Evolutionary conservation across 176 grass and related monocot species (phyloP).

Genomic region (Ampelocalamus luodianensis): DNA sequence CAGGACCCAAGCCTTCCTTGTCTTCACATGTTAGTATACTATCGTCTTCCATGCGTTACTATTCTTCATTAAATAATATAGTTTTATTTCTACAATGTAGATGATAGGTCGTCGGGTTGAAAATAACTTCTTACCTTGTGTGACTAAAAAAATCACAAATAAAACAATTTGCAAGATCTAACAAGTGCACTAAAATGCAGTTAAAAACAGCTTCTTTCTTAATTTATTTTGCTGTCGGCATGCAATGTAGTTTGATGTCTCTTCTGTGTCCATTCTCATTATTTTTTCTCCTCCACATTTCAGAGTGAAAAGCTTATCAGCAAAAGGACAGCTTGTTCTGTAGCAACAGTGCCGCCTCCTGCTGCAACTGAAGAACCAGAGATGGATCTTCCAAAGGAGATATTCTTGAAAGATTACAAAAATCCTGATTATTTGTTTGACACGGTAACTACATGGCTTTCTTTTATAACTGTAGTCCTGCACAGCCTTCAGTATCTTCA

Average conservation of each 20-base stretch:
- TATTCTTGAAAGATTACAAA: slow-evolving; percentile 97
- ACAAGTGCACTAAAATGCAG: neutral
- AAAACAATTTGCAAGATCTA: neutral
- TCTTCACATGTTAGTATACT: slow-evolving; percentile 66
- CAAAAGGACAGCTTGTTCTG: slow-evolving; percentile 74
- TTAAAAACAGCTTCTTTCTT: neutral
- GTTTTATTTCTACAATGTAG: neutral
- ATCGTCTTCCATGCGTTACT: slow-evolving; percentile 1
- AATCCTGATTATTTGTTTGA: slow-evolving; percentile 90
- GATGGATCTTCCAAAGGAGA: slow-evolving; percentile 88
- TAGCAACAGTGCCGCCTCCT: slow-evolving; percentile 76
- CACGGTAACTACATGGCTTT: slow-evolving; percentile 49
- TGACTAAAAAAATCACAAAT: neutral
- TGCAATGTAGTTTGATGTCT: neutral
- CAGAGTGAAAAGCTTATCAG: slow-evolving; percentile 61
- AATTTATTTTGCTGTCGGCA: neutral
- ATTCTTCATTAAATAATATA: slow-evolving; percentile 3
- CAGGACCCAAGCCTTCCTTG: slow-evolving; percentile 38
- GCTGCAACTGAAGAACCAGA: slow-evolving; percentile 63
- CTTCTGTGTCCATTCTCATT: neutral
- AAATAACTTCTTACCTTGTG: neutral
- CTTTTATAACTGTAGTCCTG: neutral
- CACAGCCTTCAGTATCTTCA: neutral
- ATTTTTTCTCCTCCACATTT: slow-evolving; percentile 27
- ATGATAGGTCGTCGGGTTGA: neutral